A percentile compares a stretch with the other conserved stretches of the same genome.
Evolutionary conservation across 2,329 filamentous ascomycete species (phyloP).

Genomic region (Monosporascus sp.): DNA sequence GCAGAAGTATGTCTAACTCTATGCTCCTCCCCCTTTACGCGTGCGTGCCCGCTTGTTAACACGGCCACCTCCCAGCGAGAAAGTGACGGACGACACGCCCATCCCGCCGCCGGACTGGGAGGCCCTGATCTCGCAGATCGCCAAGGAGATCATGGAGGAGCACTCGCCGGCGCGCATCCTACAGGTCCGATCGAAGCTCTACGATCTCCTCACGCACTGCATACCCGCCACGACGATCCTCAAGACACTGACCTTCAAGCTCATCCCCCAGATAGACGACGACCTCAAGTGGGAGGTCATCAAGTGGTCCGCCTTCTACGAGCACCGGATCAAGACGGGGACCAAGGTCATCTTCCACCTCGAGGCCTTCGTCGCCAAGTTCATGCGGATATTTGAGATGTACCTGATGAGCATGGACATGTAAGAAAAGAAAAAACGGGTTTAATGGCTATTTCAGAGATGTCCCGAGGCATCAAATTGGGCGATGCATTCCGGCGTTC

Average conservation of each 20-base stretch:
- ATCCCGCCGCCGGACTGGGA: slow-evolving; percentile 98
- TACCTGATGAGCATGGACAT: slow-evolving; percentile 82
- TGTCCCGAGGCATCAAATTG: too few relatives aligned
- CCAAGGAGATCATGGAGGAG: slow-evolving; percentile 89
- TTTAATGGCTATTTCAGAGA: background rate
- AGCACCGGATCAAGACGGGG: slow-evolving; percentile 87
- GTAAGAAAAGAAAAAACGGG: slow-evolving; percentile 26
- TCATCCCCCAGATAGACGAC: slow-evolving; percentile 83
- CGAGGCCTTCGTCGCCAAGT: slow-evolving; percentile 97
- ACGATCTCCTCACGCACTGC: slow-evolving; percentile 93
- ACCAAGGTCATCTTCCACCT: slow-evolving; percentile 97
- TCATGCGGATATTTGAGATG: slow-evolving; percentile 94
- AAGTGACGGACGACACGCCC: slow-evolving; percentile 76
- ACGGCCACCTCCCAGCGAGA: slow-evolving; percentile 58
- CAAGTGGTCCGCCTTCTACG: slow-evolving; percentile 94
- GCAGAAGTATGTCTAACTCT: slow-evolving; percentile 67
- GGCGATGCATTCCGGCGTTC: too few relatives aligned
- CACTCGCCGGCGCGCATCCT: slow-evolving; percentile 86
- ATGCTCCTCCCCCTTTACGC: background rate
- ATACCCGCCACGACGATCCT: slow-evolving; percentile 92
- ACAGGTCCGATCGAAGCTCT: slow-evolving; percentile 86
- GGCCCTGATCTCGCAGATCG: slow-evolving; percentile 79
- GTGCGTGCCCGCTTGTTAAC: slow-evolving; percentile 23
- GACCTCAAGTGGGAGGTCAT: slow-evolving; percentile 86
- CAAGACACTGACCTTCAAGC: slow-evolving; percentile 90